Conservation (phyloP, 139 green algal genomes). For the Micractinium sp. region DNA sequence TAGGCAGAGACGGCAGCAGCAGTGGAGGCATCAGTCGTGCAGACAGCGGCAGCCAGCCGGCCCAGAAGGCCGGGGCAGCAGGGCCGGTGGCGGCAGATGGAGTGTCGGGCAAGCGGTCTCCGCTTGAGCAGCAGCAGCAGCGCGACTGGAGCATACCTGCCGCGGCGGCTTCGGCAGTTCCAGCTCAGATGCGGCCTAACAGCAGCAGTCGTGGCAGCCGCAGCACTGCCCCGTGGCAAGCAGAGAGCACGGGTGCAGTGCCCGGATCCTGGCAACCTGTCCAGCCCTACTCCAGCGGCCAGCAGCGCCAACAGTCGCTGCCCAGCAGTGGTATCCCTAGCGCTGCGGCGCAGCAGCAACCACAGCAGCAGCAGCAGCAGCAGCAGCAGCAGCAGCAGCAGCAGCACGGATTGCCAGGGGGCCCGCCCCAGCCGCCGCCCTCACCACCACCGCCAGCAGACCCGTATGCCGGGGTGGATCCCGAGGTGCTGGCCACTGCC, state of each 20-base stretch:
- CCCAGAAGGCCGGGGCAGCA: background rate
- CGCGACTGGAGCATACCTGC: background rate
- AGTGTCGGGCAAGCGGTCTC: background rate
- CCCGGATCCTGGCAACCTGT: no score
- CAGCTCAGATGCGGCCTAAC: no score
- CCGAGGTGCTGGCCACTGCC: constrained; percentile 66
- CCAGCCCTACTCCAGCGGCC: no score
- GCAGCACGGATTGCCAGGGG: background rate
- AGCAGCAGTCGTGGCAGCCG: background rate
- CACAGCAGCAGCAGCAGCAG: background rate
- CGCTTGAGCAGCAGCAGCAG: background rate
- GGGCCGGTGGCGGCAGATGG: no score
- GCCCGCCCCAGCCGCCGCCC: background rate
- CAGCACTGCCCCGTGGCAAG: background rate
- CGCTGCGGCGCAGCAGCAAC: constrained; percentile 11
- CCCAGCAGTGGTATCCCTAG: background rate
- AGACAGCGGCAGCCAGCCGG: no score
- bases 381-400: constrained; percentile 2
- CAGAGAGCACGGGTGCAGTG: no score
- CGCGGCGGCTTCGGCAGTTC: no score
- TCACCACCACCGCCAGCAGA: background rate
- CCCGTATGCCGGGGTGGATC: constrained; percentile 44
- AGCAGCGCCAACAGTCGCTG: background rate
- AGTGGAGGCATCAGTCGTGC: background rate
- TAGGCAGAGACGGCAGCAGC: background rate